phyloP scores from a whole-genome alignment of 1,139 yeast genomes.

The Candida smagusa region DNA sequence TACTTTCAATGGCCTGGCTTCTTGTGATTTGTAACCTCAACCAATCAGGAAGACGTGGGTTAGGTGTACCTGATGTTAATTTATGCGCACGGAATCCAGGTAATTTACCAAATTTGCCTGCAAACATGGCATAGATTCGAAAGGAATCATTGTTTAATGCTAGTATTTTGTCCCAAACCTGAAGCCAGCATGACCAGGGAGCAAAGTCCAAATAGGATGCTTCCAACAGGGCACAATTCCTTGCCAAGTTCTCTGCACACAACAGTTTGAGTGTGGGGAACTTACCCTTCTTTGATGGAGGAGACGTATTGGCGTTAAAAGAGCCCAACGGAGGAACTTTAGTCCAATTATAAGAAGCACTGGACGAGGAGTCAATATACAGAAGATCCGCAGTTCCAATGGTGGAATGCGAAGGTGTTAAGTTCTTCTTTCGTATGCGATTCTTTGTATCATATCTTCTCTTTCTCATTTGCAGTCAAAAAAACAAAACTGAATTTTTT shows the following conservation, averaged over 20 bases:
- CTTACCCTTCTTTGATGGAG: background rate
- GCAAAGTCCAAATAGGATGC: conserved; percentile 20
- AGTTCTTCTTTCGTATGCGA: background rate
- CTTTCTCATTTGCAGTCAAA: too few species aligned
- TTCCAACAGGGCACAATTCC: conserved; percentile 21
- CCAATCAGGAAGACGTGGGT: conserved; percentile 1
- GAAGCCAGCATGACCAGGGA: conserved; percentile 28
- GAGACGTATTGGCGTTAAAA: conserved; percentile 1
- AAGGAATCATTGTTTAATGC: conserved; percentile 28
- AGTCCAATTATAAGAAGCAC: conserved; percentile 9
- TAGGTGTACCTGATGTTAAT: background rate
- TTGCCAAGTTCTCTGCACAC: conserved; percentile 31
- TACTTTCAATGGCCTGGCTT: conserved; percentile 7
- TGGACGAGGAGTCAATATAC: conserved; percentile 7
- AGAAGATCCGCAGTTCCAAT: conserved; percentile 5
- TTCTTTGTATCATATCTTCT: conserved; percentile 1
- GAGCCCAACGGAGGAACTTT: conserved; percentile 8
- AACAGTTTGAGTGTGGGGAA: conserved; percentile 17
- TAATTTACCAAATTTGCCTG: conserved; percentile 17
- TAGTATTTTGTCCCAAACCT: conserved; percentile 33
- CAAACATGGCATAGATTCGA: conserved; percentile 27
- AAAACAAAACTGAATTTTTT: too few species aligned
- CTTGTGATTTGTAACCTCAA: conserved; percentile 6
- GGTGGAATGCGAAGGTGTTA: background rate
- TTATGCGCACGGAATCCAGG: conserved; percentile 26